Base-by-base conservation (phyloP, 129 eudicot species). In the Logfia minima region DNA sequence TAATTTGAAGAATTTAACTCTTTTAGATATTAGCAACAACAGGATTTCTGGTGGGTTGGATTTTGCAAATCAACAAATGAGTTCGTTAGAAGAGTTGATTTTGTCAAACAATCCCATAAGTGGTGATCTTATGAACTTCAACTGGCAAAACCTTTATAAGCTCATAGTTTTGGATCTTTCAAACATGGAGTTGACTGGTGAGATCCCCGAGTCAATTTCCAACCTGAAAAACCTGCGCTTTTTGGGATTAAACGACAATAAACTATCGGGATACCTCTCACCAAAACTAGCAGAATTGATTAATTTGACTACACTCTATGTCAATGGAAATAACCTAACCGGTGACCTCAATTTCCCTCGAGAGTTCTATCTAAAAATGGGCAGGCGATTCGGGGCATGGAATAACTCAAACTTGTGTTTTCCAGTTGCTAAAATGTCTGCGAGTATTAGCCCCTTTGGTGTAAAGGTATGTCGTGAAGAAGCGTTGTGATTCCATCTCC, bases 311-410 rank as follows among this genome's bases (percentile, higher is more conserved):
- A 89, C 97, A 51, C 72, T 93, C 14, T 89, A 89, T 66, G 71
- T 93, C 16, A 72, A 93, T 71, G 93, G 93, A 43, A 93, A 93
- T 37, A 89, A 91, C 80, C 85, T 93, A 75, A 86, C 88, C 39
- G 98, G 97, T 16, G 86, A 84, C 82, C 90, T 93, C 62, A 81
- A 83, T 11, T 90, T 93, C 75, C 77, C 93, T 0, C 75, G 60
- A 61, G 64, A 45, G 77, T 93, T 93, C 53, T 90, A 91, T 62
- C 75, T 72, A 60, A 91, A 76, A 87, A 85, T 93, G 97, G 96
- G 98, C 4, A 84, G 93, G 80, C 79, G 92, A 4, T 93, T 91
- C 22, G 96, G 96, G 78, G 97, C 93, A 0, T 90, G 98, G 97
- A 81, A 83, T 26, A 93, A 93, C 83, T 84, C 96, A 23, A 84